Evolutionary conservation across 1,284 basidiomycete genomes (phyloP).

Genomic region (Apiotrichum laibachii): DNA sequence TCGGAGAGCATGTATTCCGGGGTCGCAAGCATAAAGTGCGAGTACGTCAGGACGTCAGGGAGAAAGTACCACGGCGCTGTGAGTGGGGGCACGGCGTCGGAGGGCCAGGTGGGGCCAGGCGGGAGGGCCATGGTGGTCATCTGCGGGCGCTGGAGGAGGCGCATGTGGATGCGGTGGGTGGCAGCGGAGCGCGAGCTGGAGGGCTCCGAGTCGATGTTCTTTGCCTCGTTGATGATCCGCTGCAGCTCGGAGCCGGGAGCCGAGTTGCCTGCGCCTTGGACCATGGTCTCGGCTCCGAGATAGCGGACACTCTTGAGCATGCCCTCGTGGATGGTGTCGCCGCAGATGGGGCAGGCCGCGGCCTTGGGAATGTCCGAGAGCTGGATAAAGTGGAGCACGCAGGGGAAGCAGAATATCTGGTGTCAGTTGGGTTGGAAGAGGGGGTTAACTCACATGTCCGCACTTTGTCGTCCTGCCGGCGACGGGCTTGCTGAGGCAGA

Average conservation of each 20-base stretch:
- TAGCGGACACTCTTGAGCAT: slow-evolving; percentile 86
- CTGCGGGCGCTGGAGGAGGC: slow-evolving; percentile 87
- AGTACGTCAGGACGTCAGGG: slow-evolving; percentile 82
- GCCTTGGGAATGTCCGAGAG: slow-evolving; percentile 76
- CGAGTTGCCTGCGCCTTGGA: slow-evolving; percentile 25
- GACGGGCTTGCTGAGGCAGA: slow-evolving; percentile 79
- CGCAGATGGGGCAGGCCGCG: slow-evolving; percentile 92
- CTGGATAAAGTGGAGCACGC: slow-evolving; percentile 86
- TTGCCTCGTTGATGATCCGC: slow-evolving; percentile 25
- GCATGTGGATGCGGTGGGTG: slow-evolving; percentile 64
- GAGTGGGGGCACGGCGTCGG: slow-evolving; percentile 81
- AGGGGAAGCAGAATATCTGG: slow-evolving; percentile 84
- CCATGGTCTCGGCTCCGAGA: slow-evolving; percentile 44
- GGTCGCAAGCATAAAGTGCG: slow-evolving; percentile 95
- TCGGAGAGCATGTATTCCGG: slow-evolving; percentile 75
- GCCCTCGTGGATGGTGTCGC: slow-evolving; percentile 84
- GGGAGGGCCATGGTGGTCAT: slow-evolving; percentile 95
- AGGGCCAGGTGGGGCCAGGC: slow-evolving; percentile 88
- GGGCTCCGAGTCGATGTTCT: slow-evolving; percentile 51
- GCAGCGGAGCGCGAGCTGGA: neutral
- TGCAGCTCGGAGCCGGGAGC: slow-evolving; percentile 2
- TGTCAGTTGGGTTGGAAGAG: slow-evolving; percentile 17
- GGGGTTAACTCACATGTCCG: slow-evolving; percentile 84
- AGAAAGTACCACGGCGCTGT: slow-evolving; percentile 89
- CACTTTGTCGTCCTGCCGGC: slow-evolving; percentile 97